A percentile compares a stretch with the other conserved stretches of the same genome.
Conservation (phyloP, 164 flowering plant species). For the Stephania japonica region DNA sequence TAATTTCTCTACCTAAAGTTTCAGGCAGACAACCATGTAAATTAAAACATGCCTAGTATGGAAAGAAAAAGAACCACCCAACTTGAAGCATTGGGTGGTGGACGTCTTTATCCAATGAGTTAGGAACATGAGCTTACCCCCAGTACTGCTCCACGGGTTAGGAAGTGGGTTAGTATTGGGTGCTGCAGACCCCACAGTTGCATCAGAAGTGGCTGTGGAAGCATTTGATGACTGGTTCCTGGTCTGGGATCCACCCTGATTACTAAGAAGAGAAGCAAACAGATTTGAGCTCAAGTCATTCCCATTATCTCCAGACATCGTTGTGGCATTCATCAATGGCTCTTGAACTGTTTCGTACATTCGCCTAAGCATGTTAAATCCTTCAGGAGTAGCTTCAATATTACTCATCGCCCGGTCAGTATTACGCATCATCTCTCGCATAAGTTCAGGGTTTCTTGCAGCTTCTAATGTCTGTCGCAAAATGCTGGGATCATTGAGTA, state of each 20-base stretch:
- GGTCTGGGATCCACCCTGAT: constrained; percentile 39
- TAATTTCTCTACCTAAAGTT: not conserved
- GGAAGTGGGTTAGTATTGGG: constrained; percentile 92
- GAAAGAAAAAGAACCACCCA: not conserved
- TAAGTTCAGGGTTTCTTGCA: constrained; percentile 90
- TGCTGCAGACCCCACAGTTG: constrained; percentile 41
- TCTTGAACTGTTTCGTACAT: constrained; percentile 99
- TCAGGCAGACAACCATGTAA: not conserved
- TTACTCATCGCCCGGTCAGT: constrained; percentile 99
- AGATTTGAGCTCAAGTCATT: constrained; percentile 62
- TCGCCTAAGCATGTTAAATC: constrained; percentile 93
- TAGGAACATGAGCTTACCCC: constrained; percentile 23
- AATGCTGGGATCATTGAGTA: constrained; percentile 81
- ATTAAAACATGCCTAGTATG: not conserved
- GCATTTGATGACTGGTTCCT: constrained; percentile 39
- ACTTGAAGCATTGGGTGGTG: not conserved
- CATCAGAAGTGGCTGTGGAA: constrained; percentile 44
- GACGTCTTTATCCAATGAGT: not conserved
- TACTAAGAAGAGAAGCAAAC: constrained; percentile 73
- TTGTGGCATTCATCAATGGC: constrained; percentile 83
- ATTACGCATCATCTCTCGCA: constrained; percentile 99
- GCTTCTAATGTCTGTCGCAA: constrained; percentile 90
- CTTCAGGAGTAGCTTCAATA: constrained; percentile 93
- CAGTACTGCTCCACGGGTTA: constrained; percentile 65
- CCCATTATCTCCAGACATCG: constrained; percentile 64